These are phyloP conservation scores for Bipolaris bicolor DNA, from an alignment of 2,329 filamentous ascomycete genomes.

Conservation along the genomic window DNA sequence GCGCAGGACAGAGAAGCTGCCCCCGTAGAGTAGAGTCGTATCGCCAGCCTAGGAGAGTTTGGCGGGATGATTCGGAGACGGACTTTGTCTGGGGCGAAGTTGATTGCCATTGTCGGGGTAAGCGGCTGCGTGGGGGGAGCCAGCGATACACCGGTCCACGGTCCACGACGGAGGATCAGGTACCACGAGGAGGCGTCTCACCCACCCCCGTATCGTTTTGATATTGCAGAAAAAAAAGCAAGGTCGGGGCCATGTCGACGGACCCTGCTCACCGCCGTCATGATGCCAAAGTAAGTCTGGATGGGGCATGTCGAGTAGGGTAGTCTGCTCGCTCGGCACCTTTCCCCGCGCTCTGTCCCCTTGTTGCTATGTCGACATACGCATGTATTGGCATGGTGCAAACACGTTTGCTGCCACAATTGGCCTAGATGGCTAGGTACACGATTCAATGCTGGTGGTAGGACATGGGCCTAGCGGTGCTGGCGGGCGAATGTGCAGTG, in stretches of 20 bases:
- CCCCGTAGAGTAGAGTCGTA: not conserved
- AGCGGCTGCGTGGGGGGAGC: conserved; percentile 35
- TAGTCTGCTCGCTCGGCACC: too few species aligned
- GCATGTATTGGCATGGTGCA: conserved; percentile 1
- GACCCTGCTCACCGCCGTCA: conserved; percentile 19
- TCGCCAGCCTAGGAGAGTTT: conserved; percentile 2
- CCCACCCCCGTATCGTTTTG: conserved; percentile 4
- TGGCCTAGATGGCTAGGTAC: conserved; percentile 1
- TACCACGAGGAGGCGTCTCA: conserved; percentile 32
- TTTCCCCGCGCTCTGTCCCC: too few species aligned
- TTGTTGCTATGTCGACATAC: too few species aligned
- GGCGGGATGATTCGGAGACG: conserved; percentile 2
- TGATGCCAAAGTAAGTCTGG: conserved; percentile 26
- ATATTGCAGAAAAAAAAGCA: conserved; percentile 26
- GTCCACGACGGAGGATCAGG: conserved; percentile 40
- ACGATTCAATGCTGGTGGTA: conserved; percentile 2
- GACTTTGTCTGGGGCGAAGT: not conserved
- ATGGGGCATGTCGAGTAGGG: too few species aligned
- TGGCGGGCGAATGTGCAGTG: conserved; percentile 7
- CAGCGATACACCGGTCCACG: conserved; percentile 17
- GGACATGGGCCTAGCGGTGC: not conserved
- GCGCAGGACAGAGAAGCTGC: not conserved
- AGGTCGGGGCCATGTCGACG: conserved; percentile 29
- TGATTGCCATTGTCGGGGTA: conserved; percentile 15
- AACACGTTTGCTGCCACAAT: not conserved